Percentiles rank a stretch among this genome's conserved stretches.
phyloP scores from a whole-genome alignment of 805 yeast genomes.

The Brettanomyces sp. region DNA sequence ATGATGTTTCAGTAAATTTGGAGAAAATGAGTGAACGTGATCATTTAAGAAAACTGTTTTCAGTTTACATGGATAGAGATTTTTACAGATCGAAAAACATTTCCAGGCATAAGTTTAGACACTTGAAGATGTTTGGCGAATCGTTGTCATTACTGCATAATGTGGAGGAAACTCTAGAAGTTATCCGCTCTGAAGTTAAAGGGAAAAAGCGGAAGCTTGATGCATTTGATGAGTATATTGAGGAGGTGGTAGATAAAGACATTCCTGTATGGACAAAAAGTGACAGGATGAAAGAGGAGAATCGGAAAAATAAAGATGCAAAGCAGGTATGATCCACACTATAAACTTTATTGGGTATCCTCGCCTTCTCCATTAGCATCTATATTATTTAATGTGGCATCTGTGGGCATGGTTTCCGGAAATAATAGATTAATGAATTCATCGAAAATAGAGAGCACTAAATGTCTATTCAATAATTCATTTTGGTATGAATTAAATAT shows the following conservation, averaged over 20 bases:
- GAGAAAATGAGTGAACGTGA: neutral
- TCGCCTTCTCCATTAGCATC: too few relatives aligned
- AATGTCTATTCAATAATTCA: slow-evolving; percentile 55
- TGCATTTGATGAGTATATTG: neutral
- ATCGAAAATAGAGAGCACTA: slow-evolving; percentile 53
- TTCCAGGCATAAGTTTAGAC: too few relatives aligned
- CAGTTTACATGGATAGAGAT: neutral
- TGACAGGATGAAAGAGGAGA: too few relatives aligned
- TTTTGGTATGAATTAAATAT: slow-evolving; percentile 67
- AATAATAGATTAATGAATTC: slow-evolving; percentile 40
- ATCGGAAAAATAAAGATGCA: too few relatives aligned
- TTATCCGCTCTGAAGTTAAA: too few relatives aligned
- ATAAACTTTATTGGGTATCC: too few relatives aligned
- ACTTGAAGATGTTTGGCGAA: too few relatives aligned
- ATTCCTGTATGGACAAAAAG: too few relatives aligned
- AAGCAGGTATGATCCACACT: too few relatives aligned
- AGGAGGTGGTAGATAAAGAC: neutral
- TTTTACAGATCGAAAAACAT: neutral
- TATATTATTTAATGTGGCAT: too few relatives aligned
- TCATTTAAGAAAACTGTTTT: neutral
- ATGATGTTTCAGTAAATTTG: neutral
- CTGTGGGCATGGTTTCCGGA: slow-evolving; percentile 10
- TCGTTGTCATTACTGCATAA: too few relatives aligned
- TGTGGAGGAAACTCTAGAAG: too few relatives aligned
- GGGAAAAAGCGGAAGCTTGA: neutral